Evolutionary conservation across 805 yeast genomes (phyloP), one percentile per base, ranked within the genome.

Genomic region (Pichia nakasei): DNA sequence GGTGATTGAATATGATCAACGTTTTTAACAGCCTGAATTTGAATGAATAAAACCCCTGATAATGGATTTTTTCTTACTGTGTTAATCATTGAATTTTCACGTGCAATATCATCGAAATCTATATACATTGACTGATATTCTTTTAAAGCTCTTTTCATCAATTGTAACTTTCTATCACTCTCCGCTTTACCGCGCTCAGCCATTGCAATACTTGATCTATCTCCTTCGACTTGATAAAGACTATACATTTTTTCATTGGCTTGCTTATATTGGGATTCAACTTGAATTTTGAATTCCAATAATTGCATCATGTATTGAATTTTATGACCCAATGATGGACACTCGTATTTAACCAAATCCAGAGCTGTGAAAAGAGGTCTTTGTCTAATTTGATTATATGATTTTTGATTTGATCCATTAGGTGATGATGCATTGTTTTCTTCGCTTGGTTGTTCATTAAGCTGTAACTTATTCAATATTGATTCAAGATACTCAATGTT

Each of bases 221-320:
- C 98, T 45, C 97, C 96, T 57, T 93, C 97, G 62, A 83, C 73
- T 56, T 82, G 82, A 60, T 93, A 93, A 43, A 93, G 75, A 52
- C 80, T 85, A 22, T 84, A 80, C 57, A 93, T 76, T 61, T 91
- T 93, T 50, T 86, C 94, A 52, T 88, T 88, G 6, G 97, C 97
- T 51, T 82, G 91, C 55, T 82, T 80, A 64, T 91, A 93, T 64
- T 93, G 95, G 54, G 85, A 80, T 61, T 93, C 99, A 33, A 91
- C 95, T 57, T 91, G 93, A 38, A 91, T 72, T 64, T 93, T 93
- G 63, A 91, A 88, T 59, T 89, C 96, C 47, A 93, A 71, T 63
- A 88, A 95, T 65, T 89, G 97, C 44, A 91, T 73, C 97, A 93
- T 89, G 55, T 85, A 81, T 64, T 87, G 96, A 57, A 93, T 93